These are phyloP conservation scores for Curvularia eragrostidis DNA, from an alignment of 2,329 filamentous ascomycete species.

Conservation along the genomic window DNA sequence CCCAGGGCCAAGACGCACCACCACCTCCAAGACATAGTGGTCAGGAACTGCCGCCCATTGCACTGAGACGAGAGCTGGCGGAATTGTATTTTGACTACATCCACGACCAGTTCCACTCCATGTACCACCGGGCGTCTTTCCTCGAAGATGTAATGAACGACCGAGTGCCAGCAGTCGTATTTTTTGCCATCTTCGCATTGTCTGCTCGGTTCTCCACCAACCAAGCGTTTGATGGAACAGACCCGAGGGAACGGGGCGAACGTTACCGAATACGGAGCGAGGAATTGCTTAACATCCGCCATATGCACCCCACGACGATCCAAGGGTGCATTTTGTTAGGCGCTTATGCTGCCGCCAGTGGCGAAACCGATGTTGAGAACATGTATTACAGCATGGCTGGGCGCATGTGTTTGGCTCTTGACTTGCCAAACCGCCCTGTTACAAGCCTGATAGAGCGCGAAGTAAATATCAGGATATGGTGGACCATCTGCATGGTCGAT, in stretches of 20 bases:
- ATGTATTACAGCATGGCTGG: constrained; percentile 33
- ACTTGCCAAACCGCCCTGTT: constrained; percentile 30
- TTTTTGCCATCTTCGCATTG: constrained; percentile 32
- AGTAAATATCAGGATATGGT: constrained; percentile 35
- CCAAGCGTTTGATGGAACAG: constrained; percentile 19
- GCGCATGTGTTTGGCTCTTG: constrained; percentile 31
- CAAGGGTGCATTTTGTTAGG: constrained; percentile 31
- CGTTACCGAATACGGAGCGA: constrained; percentile 27
- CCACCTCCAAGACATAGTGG: constrained; percentile 10
- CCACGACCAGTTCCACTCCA: constrained; percentile 35
- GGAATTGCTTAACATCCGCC: constrained; percentile 27
- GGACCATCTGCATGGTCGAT: constrained; percentile 36
- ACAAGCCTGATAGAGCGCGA: constrained; percentile 30
- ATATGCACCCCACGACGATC: constrained; percentile 25
- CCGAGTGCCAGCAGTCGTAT: constrained; percentile 24
- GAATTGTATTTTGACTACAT: constrained; percentile 36
- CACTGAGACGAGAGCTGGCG: constrained; percentile 26
- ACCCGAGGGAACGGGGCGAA: constrained; percentile 29
- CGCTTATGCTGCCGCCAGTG: constrained; percentile 33
- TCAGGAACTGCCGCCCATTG: constrained; percentile 22
- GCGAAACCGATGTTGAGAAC: constrained; percentile 35
- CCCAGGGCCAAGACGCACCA: constrained; percentile 7
- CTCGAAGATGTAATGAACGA: constrained; percentile 26
- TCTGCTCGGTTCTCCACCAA: constrained; percentile 29
- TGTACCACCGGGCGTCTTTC: constrained; percentile 32